Conservation (phyloP, 2,329 filamentous ascomycete species). For the Xylaria sp. region DNA sequence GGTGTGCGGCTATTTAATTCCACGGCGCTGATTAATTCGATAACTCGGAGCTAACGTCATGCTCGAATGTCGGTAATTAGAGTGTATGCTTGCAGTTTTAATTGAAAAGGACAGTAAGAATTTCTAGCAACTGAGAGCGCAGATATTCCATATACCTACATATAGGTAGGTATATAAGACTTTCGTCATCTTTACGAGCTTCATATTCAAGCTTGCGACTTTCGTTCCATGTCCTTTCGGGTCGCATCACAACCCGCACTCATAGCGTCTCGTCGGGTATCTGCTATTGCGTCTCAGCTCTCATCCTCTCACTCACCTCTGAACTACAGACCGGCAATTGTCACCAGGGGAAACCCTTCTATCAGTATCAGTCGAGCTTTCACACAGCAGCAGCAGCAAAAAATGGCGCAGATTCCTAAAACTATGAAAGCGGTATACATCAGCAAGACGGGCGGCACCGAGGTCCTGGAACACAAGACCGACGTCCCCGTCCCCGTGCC, state of each 20-base stretch:
- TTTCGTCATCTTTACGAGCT: slow-evolving; percentile 1
- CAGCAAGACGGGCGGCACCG: slow-evolving; percentile 76
- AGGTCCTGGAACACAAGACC: slow-evolving; percentile 76
- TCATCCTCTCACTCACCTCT: background rate
- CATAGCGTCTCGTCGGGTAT: slow-evolving; percentile 33
- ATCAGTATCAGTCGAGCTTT: slow-evolving; percentile 1
- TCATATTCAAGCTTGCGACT: background rate
- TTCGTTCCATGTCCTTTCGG: slow-evolving; percentile 37
- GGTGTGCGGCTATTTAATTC: slow-evolving; percentile 16
- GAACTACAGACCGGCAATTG: slow-evolving; percentile 1
- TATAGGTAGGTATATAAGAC: background rate
- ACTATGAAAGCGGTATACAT: slow-evolving; percentile 81
- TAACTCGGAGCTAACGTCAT: background rate
- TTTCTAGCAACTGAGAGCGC: background rate
- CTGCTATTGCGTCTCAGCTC: slow-evolving; percentile 35
- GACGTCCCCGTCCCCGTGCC: slow-evolving; percentile 77
- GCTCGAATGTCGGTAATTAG: background rate
- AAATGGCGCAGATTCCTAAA: slow-evolving; percentile 61
- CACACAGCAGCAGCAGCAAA: slow-evolving; percentile 18
- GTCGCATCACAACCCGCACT: slow-evolving; percentile 37
- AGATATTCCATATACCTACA: background rate
- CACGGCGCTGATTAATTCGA: slow-evolving; percentile 32
- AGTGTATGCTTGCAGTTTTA: background rate
- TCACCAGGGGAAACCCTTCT: slow-evolving; percentile 8
- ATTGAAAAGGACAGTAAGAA: background rate